Evolutionary conservation across 2,329 filamentous ascomycete species (phyloP).

Genomic region (Fusarium goolgardi): DNA sequence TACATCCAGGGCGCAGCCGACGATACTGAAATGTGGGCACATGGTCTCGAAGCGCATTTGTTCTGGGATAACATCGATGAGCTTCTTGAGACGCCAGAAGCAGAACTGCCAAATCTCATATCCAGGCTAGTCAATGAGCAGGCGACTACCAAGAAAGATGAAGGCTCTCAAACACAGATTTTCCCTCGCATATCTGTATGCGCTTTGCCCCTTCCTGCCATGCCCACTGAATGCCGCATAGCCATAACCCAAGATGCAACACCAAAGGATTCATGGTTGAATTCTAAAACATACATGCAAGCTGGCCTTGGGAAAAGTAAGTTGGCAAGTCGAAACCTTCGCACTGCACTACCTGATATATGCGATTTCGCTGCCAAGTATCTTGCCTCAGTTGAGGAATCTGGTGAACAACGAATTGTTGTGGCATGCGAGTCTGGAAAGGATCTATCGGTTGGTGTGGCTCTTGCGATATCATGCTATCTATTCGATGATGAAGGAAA

Average conservation of each 20-base stretch:
- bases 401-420: slow-evolving; percentile 53
- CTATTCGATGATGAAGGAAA: slow-evolving; percentile 74
- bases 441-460: slow-evolving; percentile 82
- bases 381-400: slow-evolving; percentile 41
- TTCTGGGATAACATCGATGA: slow-evolving; percentile 79
- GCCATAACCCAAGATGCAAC: slow-evolving; percentile 58
- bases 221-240: slow-evolving; percentile 54
- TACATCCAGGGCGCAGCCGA: slow-evolving; percentile 97
- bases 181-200: slow-evolving; percentile 55
- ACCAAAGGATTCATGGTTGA: slow-evolving; percentile 56
- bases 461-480: slow-evolving; percentile 80
- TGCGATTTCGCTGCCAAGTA: slow-evolving; percentile 64
- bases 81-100: slow-evolving; percentile 74
- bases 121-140: slow-evolving; percentile 55
- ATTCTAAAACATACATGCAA: slow-evolving; percentile 57
- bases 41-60: slow-evolving; percentile 77
- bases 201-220: slow-evolving; percentile 46
- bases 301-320: slow-evolving; percentile 79
- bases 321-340: slow-evolving; percentile 83
- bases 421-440: slow-evolving; percentile 81
- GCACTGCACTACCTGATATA: slow-evolving; percentile 74
- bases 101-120: slow-evolving; percentile 68
- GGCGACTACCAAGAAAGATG: slow-evolving; percentile 19
- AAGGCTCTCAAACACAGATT: slow-evolving; percentile 46
- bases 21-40: slow-evolving; percentile 93